Evolutionary conservation across 495 filamentous ascomycete species (phyloP).

Genomic region (Penicillium subrubescens): DNA sequence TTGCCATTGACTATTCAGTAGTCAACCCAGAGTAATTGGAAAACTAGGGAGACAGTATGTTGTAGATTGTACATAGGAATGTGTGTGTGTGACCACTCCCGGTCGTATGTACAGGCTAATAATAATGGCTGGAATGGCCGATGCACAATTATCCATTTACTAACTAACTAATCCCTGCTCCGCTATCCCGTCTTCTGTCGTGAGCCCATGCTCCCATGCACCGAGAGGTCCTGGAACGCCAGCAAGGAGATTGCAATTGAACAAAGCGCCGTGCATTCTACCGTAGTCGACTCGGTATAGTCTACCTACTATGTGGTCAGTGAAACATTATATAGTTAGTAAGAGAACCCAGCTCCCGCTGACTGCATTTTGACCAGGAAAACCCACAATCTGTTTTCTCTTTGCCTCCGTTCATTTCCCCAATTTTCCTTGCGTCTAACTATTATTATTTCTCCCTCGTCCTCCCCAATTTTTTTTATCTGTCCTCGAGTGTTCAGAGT

Average conservation of each 20-base stretch:
- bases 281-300: neutral
- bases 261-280: neutral
- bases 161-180: neutral
- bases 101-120: neutral
- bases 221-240: neutral
- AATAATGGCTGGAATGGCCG: neutral
- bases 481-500: neutral
- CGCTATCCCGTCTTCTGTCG: neutral
- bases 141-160: neutral
- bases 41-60: too few relatives aligned
- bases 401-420: neutral
- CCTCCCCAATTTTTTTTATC: neutral
- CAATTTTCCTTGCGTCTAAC: neutral
- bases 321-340: neutral
- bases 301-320: neutral
- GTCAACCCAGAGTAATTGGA: neutral
- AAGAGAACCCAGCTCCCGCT: neutral
- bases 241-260: conserved; percentile 2
- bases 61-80: too few relatives aligned
- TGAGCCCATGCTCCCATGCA: neutral
- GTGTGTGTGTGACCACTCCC: too few relatives aligned
- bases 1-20: neutral
- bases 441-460: neutral
- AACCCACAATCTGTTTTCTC: neutral
- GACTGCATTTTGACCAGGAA: neutral